Conservation (phyloP, 2,329 filamentous ascomycete genomes). For the Coleophoma crateriformis region DNA sequence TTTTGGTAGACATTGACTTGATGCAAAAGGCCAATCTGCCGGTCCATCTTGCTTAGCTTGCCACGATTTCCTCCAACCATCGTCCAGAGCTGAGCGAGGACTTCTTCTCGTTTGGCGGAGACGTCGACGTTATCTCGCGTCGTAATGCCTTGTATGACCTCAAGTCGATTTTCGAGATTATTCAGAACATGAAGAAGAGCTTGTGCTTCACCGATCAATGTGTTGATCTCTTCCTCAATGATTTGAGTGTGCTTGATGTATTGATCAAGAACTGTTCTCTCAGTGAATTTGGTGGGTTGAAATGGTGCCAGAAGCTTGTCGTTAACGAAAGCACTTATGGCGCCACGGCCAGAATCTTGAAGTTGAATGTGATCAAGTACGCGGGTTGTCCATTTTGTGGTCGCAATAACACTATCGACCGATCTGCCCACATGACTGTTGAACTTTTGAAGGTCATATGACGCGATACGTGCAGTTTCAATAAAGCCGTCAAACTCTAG, state of each 20-base stretch:
- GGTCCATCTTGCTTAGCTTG: constrained; percentile 53
- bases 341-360: constrained; percentile 17
- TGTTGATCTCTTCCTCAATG: constrained; percentile 63
- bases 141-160: constrained; percentile 64
- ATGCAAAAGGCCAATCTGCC: constrained; percentile 57
- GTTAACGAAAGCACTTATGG: constrained; percentile 35
- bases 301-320: constrained; percentile 54
- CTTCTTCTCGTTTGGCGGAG: constrained; percentile 54
- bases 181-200: constrained; percentile 60
- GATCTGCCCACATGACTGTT: constrained; percentile 70
- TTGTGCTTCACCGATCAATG: constrained; percentile 65
- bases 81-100: constrained; percentile 68
- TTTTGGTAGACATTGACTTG: constrained; percentile 63
- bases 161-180: constrained; percentile 63
- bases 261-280: constrained; percentile 61
- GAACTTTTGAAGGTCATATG: constrained; percentile 65
- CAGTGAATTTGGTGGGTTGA: constrained; percentile 51
- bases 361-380: constrained; percentile 26
- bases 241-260: constrained; percentile 68
- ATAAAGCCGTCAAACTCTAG: constrained; percentile 75
- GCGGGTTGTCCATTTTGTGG: constrained; percentile 69
- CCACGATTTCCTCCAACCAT: constrained; percentile 64
- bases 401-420: constrained; percentile 68
- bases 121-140: constrained; percentile 57
- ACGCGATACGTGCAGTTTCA: constrained; percentile 58